These are phyloP conservation scores for Phytophthora ramorum DNA, from an alignment of 352 stramenopile species.

Conservation along the genomic window DNA sequence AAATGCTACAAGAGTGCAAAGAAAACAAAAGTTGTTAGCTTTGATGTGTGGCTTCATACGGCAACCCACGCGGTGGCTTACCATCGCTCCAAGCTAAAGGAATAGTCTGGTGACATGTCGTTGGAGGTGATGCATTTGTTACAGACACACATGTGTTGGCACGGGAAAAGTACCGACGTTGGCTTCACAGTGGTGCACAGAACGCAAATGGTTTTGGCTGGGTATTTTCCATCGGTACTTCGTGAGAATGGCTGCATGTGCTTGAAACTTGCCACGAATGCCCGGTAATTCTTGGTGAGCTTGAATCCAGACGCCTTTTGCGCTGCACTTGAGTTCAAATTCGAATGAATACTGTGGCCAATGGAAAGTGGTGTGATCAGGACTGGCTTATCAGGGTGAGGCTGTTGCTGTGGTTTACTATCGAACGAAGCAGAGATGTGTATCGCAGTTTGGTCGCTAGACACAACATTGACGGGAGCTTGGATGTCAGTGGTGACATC, in stretches of 20 bases:
- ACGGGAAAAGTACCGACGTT: slow-evolving; percentile 63
- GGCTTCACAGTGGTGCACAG: slow-evolving; percentile 45
- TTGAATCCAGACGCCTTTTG: not conserved
- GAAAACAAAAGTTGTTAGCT: too few species aligned
- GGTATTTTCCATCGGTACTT: slow-evolving; percentile 46
- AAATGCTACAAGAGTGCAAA: slow-evolving; percentile 34
- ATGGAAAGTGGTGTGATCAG: not conserved
- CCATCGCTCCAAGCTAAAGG: slow-evolving; percentile 24
- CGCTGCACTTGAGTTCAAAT: not conserved
- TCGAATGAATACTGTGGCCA: not conserved
- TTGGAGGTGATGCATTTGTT: slow-evolving; percentile 52
- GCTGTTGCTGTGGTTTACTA: not conserved
- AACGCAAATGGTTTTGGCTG: slow-evolving; percentile 39
- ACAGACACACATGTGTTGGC: slow-evolving; percentile 68
- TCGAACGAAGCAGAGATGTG: not conserved
- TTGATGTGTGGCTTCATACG: not conserved
- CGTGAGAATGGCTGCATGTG: slow-evolving; percentile 51
- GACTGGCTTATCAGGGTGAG: not conserved
- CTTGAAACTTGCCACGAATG: slow-evolving; percentile 52
- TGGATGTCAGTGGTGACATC: not conserved
- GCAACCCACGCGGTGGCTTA: slow-evolving; percentile 14
- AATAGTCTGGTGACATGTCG: slow-evolving; percentile 40
- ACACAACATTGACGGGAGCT: not conserved
- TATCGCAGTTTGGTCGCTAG: not conserved
- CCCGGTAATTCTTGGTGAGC: slow-evolving; percentile 55